These are phyloP conservation scores for Porphyrellus cyaneotinctus DNA, from an alignment of 768 basidiomycete genomes.

Conservation along the genomic window DNA sequence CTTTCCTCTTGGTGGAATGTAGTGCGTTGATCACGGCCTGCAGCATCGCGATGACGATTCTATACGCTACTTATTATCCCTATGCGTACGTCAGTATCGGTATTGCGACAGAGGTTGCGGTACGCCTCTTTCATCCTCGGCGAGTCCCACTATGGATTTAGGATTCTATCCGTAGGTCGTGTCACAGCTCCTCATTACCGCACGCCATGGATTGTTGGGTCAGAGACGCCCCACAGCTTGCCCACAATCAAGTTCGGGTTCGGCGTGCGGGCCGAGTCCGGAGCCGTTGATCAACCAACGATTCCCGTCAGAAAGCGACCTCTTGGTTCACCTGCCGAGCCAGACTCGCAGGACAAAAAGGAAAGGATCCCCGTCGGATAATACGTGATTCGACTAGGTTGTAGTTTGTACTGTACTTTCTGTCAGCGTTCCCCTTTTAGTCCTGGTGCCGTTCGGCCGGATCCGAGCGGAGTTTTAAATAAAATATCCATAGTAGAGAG, in stretches of 20 bases:
- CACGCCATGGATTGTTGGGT: constrained; percentile 9
- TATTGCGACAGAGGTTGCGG: constrained; percentile 13
- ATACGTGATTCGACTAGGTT: no score
- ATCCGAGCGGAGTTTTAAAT: constrained; percentile 23
- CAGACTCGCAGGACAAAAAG: background rate
- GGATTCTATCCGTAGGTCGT: background rate
- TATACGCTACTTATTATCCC: background rate
- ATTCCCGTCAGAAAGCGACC: no score
- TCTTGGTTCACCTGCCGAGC: background rate
- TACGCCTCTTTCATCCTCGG: background rate
- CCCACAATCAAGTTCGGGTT: background rate
- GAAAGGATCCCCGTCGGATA: no score
- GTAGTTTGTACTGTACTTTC: no score
- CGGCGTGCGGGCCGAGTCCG: background rate
- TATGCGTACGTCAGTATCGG: constrained; percentile 6
- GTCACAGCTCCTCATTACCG: constrained; percentile 17
- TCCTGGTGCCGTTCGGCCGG: constrained; percentile 14
- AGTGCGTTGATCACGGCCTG: constrained; percentile 9
- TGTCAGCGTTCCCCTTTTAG: no score
- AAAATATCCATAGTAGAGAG: background rate
- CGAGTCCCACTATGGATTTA: background rate
- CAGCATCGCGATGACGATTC: constrained; percentile 6
- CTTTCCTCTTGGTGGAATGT: constrained; percentile 20
- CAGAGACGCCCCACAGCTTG: background rate
- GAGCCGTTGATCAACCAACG: background rate